Evolutionary conservation across 2,329 filamentous ascomycete species (phyloP), one percentile per base, ranked within the genome.

Genomic region (Fusarium newnesense): DNA sequence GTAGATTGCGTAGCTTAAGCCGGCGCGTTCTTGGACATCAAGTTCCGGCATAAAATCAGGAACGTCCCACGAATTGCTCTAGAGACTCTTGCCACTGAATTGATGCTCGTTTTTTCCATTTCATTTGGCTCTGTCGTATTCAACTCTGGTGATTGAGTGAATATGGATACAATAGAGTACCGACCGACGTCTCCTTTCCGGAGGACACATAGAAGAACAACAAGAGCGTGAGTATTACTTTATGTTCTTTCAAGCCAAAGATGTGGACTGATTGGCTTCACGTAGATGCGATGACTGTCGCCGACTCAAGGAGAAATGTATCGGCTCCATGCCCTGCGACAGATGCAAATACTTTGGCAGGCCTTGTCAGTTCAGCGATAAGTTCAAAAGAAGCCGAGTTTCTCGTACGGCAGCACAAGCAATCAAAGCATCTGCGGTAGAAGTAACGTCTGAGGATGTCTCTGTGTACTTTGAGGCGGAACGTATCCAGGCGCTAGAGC

Each of bases 271-370:
- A 49, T 36, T 37, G 9, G 8, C n/a, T 40, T 2, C 7, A 1
- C 10, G 11, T 37, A 77, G 75, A 24, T 77, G 75, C 28, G 70
- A 76, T 26, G 53, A 72, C 34, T 77, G 75, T 12, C 64, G 74
- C 12, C 64, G 67, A 26, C 70, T 77, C 10, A 74, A 74, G 19
- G 67, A 77, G 58, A 77, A 75, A 44, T 75, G 65, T 37, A 64
- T 68, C 34, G 72, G 74, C 36, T 60, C 46, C 16, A 50, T 53
- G 13, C 70, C 74, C 32, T 77, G 74, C 19, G 59, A 73, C 36
- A 70, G 72, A 66, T 77, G 74, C 57, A 72, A 47, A 18, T 75
- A 63, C 26, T 72, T 64, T 15, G 52, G 63, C 12, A 59, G 66
- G 6, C 26, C 60, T 11, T 70, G 68, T 46, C 52, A 67, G 19